Evolutionary conservation across 352 stramenopile species (phyloP).

Genomic region (Pythium plurisporium): DNA sequence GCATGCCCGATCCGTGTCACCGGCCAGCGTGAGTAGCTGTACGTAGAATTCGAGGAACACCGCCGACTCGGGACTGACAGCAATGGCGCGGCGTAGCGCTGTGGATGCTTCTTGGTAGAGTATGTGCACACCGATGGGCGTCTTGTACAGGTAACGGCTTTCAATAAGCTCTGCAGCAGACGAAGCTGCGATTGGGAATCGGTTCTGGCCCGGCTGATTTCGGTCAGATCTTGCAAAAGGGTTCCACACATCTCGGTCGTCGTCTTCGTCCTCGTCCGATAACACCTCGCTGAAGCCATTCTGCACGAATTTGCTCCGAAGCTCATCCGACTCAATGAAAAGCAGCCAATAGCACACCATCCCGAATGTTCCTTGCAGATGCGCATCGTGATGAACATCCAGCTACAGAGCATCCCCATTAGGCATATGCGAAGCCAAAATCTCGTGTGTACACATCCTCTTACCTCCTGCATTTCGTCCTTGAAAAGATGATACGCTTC

Average conservation of each 20-base stretch:
- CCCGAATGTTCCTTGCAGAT: slow-evolving; percentile 64
- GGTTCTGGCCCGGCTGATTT: not conserved
- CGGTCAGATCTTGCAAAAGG: not conserved
- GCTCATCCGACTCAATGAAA: slow-evolving; percentile 66
- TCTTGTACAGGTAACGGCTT: slow-evolving; percentile 59
- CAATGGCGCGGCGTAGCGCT: slow-evolving; percentile 54
- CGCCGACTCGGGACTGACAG: slow-evolving; percentile 43
- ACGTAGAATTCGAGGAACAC: slow-evolving; percentile 74
- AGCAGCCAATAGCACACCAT: slow-evolving; percentile 84
- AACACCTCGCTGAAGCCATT: not conserved
- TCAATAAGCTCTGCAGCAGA: slow-evolving; percentile 35
- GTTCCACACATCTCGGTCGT: slow-evolving; percentile 13
- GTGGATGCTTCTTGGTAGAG: slow-evolving; percentile 64
- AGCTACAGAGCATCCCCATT: slow-evolving; percentile 20
- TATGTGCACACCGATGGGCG: slow-evolving; percentile 59
- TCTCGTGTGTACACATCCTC: not conserved
- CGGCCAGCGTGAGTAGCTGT: slow-evolving; percentile 58
- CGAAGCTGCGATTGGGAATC: not conserved
- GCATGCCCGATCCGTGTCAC: slow-evolving; percentile 52
- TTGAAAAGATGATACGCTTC: slow-evolving; percentile 76
- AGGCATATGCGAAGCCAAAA: not conserved
- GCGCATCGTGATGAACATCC: slow-evolving; percentile 49
- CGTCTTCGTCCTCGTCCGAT: slow-evolving; percentile 18
- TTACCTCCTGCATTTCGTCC: slow-evolving; percentile 63
- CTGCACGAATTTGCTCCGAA: slow-evolving; percentile 43